Conservation (phyloP, 495 filamentous ascomycete genomes). For the Friedmanniomyces simplex region DNA sequence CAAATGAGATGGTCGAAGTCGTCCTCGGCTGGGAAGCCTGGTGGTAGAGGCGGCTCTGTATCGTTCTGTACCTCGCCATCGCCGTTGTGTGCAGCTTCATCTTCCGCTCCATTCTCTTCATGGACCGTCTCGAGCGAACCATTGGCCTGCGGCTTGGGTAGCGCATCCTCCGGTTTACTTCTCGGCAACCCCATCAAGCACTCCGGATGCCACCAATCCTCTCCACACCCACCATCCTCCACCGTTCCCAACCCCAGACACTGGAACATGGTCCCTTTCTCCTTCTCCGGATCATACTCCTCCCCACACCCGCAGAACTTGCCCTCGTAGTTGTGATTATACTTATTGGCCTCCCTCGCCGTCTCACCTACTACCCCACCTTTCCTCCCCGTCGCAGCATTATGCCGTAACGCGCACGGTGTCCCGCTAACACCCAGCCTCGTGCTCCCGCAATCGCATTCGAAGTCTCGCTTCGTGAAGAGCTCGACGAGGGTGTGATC, state of each 20-base stretch:
- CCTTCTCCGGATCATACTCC: conserved; percentile 71
- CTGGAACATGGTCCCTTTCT: conserved; percentile 99
- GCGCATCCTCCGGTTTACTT: conserved; percentile 37
- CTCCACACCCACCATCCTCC: conserved; percentile 80
- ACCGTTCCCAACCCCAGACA: conserved; percentile 76
- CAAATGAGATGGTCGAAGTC: conserved; percentile 84
- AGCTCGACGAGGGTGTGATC: conserved; percentile 93
- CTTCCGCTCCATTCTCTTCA: conserved; percentile 17
- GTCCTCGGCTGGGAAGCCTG: conserved; percentile 79
- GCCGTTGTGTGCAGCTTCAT: conserved; percentile 10
- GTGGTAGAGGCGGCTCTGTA: conserved; percentile 49
- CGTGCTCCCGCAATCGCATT: conserved; percentile 92
- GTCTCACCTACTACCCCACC: conserved; percentile 64
- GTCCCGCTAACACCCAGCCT: conserved; percentile 52
- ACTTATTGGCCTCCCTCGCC: conserved; percentile 63
- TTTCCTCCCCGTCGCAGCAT: conserved; percentile 61
- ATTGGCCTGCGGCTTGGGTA: conserved; percentile 6
- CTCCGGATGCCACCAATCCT: conserved; percentile 98
- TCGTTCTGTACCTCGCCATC: conserved; percentile 8
- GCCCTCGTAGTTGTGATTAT: conserved; percentile 92
- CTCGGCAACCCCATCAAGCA: conserved; percentile 74
- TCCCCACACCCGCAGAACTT: conserved; percentile 83
- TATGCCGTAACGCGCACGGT: conserved; percentile 68
- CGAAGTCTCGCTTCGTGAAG: conserved; percentile 89
- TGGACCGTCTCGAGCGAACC: conserved; percentile 14